Percentiles rank a stretch among this genome's conserved stretches.
phyloP scores from a whole-genome alignment of 345 rosid species.

The Ricinus communis region DNA sequence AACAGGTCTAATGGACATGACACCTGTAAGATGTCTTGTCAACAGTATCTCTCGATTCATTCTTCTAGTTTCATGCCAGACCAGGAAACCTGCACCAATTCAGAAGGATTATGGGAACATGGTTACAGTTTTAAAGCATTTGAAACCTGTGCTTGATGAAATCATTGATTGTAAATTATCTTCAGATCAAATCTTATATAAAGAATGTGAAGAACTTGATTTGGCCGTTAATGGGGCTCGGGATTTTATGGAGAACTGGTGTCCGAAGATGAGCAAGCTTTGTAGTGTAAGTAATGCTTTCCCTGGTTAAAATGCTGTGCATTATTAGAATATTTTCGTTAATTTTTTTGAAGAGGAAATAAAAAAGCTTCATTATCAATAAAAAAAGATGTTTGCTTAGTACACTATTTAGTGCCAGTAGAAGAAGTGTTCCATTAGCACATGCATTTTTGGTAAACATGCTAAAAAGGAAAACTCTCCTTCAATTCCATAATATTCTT shows the following conservation, averaged over 20 bases:
- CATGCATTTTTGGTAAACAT: background rate
- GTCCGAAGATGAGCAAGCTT: constrained; percentile 72
- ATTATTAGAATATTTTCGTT: background rate
- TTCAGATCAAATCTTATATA: constrained; percentile 49
- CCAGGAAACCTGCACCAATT: constrained; percentile 47
- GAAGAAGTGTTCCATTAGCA: background rate
- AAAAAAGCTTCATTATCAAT: background rate
- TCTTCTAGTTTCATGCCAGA: constrained; percentile 82
- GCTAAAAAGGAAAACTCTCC: background rate
- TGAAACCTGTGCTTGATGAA: constrained; percentile 79
- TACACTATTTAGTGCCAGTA: background rate
- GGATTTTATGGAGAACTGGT: constrained; percentile 80
- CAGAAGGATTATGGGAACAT: constrained; percentile 56
- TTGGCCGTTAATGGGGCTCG: constrained; percentile 65
- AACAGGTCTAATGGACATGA: constrained; percentile 66
- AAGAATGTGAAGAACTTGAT: constrained; percentile 76
- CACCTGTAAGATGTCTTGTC: constrained; percentile 59
- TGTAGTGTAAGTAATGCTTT: constrained; percentile 52
- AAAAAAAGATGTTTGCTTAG: background rate
- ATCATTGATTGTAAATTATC: constrained; percentile 56
- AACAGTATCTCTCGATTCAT: constrained; percentile 85
- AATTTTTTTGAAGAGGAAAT: background rate
- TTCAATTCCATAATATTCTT: background rate
- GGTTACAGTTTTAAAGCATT: constrained; percentile 57
- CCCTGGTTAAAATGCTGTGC: background rate